phyloP scores from a whole-genome alignment of 2,329 filamentous ascomycete species.

The Aspergillus quadricinctus region DNA sequence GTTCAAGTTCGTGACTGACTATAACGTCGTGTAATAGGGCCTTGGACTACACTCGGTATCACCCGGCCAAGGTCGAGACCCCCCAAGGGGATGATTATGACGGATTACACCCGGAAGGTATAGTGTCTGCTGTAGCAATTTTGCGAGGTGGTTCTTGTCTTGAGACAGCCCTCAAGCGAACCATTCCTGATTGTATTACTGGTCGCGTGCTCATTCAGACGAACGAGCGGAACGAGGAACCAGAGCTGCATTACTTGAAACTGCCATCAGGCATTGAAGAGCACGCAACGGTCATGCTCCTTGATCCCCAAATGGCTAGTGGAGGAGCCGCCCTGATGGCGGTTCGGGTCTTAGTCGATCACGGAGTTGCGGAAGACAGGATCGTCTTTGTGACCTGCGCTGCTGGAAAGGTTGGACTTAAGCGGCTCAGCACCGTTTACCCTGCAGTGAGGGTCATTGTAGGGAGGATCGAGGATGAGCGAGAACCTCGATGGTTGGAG shows the following conservation, averaged over 20 bases:
- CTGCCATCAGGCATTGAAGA: constrained; percentile 67
- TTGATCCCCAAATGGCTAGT: constrained; percentile 92
- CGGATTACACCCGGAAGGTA: constrained; percentile 67
- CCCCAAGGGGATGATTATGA: constrained; percentile 65
- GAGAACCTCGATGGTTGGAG: constrained; percentile 86
- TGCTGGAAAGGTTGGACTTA: constrained; percentile 77
- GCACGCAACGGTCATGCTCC: constrained; percentile 76
- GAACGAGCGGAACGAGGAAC: constrained; percentile 77
- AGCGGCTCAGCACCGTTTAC: constrained; percentile 82
- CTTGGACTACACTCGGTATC: constrained; percentile 71
- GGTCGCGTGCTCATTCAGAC: constrained; percentile 90
- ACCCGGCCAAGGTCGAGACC: constrained; percentile 61
- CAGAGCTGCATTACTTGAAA: constrained; percentile 85
- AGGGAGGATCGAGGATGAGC: constrained; percentile 73
- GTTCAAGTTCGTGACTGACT: constrained; percentile 1
- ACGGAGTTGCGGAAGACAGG: constrained; percentile 76
- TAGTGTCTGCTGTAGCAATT: constrained; percentile 80
- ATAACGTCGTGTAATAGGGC: constrained; percentile 49
- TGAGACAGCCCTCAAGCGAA: constrained; percentile 80
- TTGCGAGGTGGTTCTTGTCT: constrained; percentile 84
- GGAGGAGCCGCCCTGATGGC: constrained; percentile 88
- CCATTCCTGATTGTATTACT: constrained; percentile 87
- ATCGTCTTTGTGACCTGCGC: constrained; percentile 94
- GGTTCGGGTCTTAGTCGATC: constrained; percentile 89
- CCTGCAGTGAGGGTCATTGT: constrained; percentile 83